Conservation (phyloP, 441 rosid species). For the Rhodomyrtus psidioides region DNA sequence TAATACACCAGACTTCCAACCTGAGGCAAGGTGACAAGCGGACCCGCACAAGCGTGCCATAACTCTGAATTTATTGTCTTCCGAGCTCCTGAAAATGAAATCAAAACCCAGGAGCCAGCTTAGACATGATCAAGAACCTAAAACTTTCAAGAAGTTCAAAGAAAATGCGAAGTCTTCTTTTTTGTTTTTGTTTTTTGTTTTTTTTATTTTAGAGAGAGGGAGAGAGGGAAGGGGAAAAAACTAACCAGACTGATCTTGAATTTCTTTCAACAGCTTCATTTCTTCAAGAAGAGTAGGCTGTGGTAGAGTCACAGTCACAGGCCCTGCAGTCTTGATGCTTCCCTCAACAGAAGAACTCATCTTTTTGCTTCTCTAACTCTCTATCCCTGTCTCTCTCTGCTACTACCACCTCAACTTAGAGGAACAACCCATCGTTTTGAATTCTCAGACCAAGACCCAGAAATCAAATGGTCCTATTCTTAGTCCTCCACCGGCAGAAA, state of each 20-base stretch:
- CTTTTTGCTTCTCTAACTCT: neutral
- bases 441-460: neutral
- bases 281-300: slow-evolving; percentile 26
- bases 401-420: neutral
- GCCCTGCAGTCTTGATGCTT: neutral
- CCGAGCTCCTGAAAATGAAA: slow-evolving; percentile 42
- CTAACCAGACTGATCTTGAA: slow-evolving; percentile 81
- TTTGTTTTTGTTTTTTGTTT: neutral
- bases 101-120: neutral
- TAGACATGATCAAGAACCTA: neutral
- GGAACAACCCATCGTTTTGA: neutral
- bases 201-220: neutral
- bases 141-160: neutral
- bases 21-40: slow-evolving; percentile 88
- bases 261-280: slow-evolving; percentile 80
- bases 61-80: slow-evolving; percentile 79
- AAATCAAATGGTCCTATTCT: neutral
- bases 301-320: neutral
- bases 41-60: slow-evolving; percentile 99
- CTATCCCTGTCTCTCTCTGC: neutral
- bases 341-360: neutral
- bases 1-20: slow-evolving; percentile 87
- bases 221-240: neutral
- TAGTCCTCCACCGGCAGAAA: neutral
- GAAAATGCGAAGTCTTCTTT: neutral